Base-by-base conservation (phyloP, 129 eudicot genomes). In the Chrysanthemum seticuspe region DNA sequence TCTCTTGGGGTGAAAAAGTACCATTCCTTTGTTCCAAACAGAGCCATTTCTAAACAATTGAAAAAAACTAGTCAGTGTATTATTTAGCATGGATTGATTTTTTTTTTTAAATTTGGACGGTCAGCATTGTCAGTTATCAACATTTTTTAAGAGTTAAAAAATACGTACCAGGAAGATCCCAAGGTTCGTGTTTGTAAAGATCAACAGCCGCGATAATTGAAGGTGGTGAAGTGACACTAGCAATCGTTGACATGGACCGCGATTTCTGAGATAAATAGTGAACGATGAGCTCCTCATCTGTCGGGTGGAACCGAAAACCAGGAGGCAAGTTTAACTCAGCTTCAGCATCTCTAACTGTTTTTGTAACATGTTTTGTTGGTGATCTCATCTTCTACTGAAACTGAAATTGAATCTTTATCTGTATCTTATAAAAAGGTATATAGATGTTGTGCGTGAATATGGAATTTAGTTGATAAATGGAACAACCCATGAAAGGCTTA, bases 1-100 rank as follows among this genome's bases (percentile, higher is more conserved):
- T 68, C 76, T 74, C 83, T 61, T 14, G 83, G 79, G 29, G 83
- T 80, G 36, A 80, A 80, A 58, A 80, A 80, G 55, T 80, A 80
- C 83, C 79, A 80, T 65, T 74, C 79, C 29, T 68, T 80, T 7
- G 75, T 74, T 74, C 83, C 79, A 74, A 80, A 67, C 19, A 74
- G 57, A 40, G 74, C 79, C 83, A 73, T 68, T 25, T 74, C 83
- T 79, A 40, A 2, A 65, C 2, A 50, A 12, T 1, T 19, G 53
- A 60, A 21, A 3, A 47, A 44, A 59, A 8, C 47, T 40, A 1
- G 2, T 40, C 10, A 31, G 29, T 27, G 2, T 27, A 27, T 2
- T 27, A 27, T 27, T 27, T 27, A 27, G 4, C 29, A 27, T 27
- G 29, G 29, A 27, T 27, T 0, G 29, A 27, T 27, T 1, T 25